Evolutionary conservation across 2,329 filamentous ascomycete species (phyloP).

Genomic region (Catunica adiposa): DNA sequence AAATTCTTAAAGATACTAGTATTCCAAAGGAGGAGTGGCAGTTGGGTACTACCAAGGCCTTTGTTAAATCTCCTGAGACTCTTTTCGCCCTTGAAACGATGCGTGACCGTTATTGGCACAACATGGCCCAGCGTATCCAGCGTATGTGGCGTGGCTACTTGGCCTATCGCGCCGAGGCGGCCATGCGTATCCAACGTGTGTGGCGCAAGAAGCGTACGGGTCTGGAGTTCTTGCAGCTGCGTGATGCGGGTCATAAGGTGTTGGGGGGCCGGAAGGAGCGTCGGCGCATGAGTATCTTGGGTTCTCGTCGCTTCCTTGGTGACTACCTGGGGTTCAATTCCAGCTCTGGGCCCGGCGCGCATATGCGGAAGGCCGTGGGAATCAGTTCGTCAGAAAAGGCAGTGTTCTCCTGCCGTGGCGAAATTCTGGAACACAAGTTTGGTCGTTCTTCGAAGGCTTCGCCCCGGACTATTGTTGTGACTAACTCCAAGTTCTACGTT

Average conservation of each 20-base stretch:
- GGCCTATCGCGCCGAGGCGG: constrained; percentile 79
- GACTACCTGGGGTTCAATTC: constrained; percentile 88
- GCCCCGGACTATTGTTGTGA: constrained; percentile 70
- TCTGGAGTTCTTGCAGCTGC: constrained; percentile 71
- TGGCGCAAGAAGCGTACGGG: constrained; percentile 89
- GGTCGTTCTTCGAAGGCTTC: constrained; percentile 89
- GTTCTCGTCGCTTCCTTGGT: constrained; percentile 80
- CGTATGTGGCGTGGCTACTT: constrained; percentile 94
- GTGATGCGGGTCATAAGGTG: constrained; percentile 73
- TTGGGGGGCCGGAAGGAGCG: constrained; percentile 79
- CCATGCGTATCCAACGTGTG: constrained; percentile 83
- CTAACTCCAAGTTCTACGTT: constrained; percentile 74
- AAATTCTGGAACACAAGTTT: constrained; percentile 84
- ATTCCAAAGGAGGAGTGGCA: constrained; percentile 94
- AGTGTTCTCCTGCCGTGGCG: constrained; percentile 80
- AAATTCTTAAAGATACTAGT: constrained; percentile 90
- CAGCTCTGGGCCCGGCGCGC: constrained; percentile 58
- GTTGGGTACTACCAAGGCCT: constrained; percentile 90
- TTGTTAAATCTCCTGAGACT: constrained; percentile 96
- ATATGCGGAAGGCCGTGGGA: constrained; percentile 59
- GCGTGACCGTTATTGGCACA: constrained; percentile 97
- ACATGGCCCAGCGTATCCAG: constrained; percentile 97
- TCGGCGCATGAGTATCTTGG: constrained; percentile 75
- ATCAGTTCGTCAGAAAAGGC: constrained; percentile 57
- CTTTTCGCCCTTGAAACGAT: constrained; percentile 93